A percentile compares a stretch with the other conserved stretches of the same genome.
Conservation (phyloP, 768 basidiomycete species). For the Boletales sp. region DNA sequence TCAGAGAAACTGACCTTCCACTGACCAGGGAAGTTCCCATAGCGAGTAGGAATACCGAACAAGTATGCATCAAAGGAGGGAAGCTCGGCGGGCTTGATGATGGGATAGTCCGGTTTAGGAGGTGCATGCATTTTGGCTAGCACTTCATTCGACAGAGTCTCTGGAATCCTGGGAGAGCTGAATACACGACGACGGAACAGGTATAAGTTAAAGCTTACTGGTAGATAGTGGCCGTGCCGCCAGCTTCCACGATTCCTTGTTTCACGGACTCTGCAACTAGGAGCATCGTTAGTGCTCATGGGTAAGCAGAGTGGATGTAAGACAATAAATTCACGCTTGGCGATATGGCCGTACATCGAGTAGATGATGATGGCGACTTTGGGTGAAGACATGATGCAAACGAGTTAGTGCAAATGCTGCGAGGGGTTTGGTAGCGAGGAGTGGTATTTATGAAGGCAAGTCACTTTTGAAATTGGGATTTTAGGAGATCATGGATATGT, state of each 20-base stretch:
- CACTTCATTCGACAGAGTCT: constrained; percentile 72
- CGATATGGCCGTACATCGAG: constrained; percentile 71
- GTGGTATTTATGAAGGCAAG: neutral
- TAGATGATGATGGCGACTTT: constrained; percentile 71
- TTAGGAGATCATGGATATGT: constrained; percentile 10
- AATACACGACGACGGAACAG: neutral
- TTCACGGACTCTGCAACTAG: constrained; percentile 58
- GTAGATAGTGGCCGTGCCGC: constrained; percentile 49
- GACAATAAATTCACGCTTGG: constrained; percentile 44
- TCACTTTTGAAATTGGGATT: neutral
- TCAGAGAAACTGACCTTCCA: constrained; percentile 53
- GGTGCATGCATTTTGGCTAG: constrained; percentile 68
- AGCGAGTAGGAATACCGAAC: constrained; percentile 77
- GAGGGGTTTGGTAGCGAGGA: neutral
- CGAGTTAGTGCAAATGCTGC: neutral
- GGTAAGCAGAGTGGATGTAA: neutral
- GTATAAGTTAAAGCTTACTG: constrained; percentile 39
- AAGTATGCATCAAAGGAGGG: constrained; percentile 65
- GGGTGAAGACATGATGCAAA: constrained; percentile 43
- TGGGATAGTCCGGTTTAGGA: constrained; percentile 67
- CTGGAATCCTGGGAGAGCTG: constrained; percentile 51
- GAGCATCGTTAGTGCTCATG: constrained; percentile 6
- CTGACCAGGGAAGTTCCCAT: constrained; percentile 76
- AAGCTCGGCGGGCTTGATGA: constrained; percentile 55
- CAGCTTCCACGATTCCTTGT: constrained; percentile 44